Base-by-base conservation (phyloP, 148 eudicot species). In the Polygonum aviculare region DNA sequence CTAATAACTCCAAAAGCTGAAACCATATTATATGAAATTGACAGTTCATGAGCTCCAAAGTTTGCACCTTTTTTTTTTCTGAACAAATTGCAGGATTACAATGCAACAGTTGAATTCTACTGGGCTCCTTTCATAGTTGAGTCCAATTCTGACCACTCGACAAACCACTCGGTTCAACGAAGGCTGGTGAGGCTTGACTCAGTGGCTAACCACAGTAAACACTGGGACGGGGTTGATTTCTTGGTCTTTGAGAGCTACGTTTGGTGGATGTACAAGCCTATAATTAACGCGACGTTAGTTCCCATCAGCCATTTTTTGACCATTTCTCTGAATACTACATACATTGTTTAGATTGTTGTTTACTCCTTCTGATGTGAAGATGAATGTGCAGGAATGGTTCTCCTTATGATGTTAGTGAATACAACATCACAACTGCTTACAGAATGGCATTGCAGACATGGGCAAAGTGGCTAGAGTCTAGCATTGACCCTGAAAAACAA, bases 71-170 rank as follows among this genome's bases (percentile, higher is more conserved):
- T 26, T 26, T 22, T 22, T 50, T 49, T 74, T 36, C 2, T 16
- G 21, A 2, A 9, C 14, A 19, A 67, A 38, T 55, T 65, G 74
- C 81, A 94, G 97, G 98, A 94, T 11, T 94, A 87, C 74, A 92
- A 94, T 81, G 91, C 97, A 75, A 84, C 96, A 33, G 83, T 94
- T 5, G 98, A 94, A 80, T 94, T 89, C 82, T 94, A 92, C 75
- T 94, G 98, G 98, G 98, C 98, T 41, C 98, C 98, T 0, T 92
- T 94, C 82, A 77, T 94, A 50, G 78, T 90, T 0, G 98, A 94
- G 73, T 94, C 98, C 2, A 94, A 86, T 77, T 94, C 98, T 14
- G 98, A 94, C 49, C 93, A 92, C 65, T 91, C 97, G 5, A 85
- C 86, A 11, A 94, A 90, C 65, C 98, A 94, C 75, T 78, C 94